A percentile compares a stretch with the other conserved stretches of the same genome.
These are phyloP conservation scores for Nothopassalora personata DNA, from an alignment of 2,329 filamentous ascomycete species.

Conservation along the genomic window DNA sequence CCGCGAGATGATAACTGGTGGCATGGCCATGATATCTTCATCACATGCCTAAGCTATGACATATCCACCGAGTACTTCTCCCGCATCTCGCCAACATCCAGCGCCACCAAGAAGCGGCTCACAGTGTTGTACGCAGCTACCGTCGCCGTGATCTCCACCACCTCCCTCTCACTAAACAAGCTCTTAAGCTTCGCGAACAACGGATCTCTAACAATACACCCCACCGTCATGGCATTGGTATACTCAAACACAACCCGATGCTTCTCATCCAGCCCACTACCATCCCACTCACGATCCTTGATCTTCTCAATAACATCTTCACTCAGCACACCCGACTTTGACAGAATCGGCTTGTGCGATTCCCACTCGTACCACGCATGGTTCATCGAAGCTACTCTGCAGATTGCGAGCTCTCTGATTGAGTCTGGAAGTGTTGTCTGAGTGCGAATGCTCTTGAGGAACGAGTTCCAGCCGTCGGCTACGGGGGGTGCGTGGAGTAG, in stretches of 20 bases:
- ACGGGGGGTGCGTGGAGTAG: conserved; percentile 52
- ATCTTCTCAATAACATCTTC: conserved; percentile 45
- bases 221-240: conserved; percentile 77
- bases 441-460: conserved; percentile 52
- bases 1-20: conserved; percentile 3
- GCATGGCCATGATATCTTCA: neutral
- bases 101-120: conserved; percentile 73
- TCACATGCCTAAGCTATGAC: neutral
- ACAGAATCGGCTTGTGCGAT: conserved; percentile 66
- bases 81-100: conserved; percentile 56
- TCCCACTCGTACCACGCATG: conserved; percentile 81
- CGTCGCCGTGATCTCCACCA: conserved; percentile 76
- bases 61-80: conserved; percentile 31
- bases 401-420: conserved; percentile 73
- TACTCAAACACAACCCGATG: conserved; percentile 68
- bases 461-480: conserved; percentile 55
- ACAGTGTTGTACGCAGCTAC: conserved; percentile 81
- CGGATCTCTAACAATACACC: conserved; percentile 62
- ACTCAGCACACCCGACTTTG: conserved; percentile 57
- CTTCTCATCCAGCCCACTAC: conserved; percentile 48
- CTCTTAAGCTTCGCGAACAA: conserved; percentile 60
- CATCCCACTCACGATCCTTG: conserved; percentile 32
- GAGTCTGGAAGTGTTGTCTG: conserved; percentile 45
- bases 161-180: conserved; percentile 62
- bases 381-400: conserved; percentile 74